Evolutionary conservation across 2,329 filamentous ascomycete species (phyloP).

Genomic region (Calonectria honghensis): DNA sequence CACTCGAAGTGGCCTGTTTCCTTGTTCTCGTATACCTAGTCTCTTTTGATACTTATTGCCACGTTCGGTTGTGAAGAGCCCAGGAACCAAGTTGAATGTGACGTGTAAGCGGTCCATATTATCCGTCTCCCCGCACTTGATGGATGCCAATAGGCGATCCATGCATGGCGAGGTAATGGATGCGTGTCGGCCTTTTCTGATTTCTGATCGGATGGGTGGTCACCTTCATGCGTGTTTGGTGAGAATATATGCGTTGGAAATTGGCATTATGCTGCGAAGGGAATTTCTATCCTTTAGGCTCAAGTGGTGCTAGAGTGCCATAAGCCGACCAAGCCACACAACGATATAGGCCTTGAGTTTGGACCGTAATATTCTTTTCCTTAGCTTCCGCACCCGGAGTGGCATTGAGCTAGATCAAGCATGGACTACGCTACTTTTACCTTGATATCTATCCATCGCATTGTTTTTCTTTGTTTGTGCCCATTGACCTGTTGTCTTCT

Average conservation of each 20-base stretch:
- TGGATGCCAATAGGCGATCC: neutral
- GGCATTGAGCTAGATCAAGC: neutral
- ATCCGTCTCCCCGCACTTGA: constrained; percentile 18
- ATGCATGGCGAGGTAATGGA: constrained; percentile 12
- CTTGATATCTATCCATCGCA: no score
- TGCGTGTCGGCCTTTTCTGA: neutral
- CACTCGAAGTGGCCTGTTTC: constrained; percentile 46
- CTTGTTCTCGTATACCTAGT: constrained; percentile 36
- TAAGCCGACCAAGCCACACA: neutral
- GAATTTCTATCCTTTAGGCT: neutral
- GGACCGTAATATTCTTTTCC: neutral
- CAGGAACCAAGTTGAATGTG: constrained; percentile 15
- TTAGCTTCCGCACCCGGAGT: neutral
- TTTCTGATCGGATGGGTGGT: constrained; percentile 5
- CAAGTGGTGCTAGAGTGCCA: neutral
- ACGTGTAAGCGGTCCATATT: constrained; percentile 7
- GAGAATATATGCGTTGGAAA: constrained; percentile 28
- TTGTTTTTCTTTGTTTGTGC: neutral
- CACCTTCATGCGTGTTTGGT: neutral
- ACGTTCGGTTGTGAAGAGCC: constrained; percentile 19
- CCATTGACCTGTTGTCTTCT: neutral
- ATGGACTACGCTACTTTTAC: neutral
- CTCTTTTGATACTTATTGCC: constrained; percentile 31
- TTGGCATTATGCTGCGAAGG: constrained; percentile 33
- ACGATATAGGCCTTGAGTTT: neutral